phyloP scores from a whole-genome alignment of 2,329 filamentous ascomycete species.

The Juglanconis juglandina region DNA sequence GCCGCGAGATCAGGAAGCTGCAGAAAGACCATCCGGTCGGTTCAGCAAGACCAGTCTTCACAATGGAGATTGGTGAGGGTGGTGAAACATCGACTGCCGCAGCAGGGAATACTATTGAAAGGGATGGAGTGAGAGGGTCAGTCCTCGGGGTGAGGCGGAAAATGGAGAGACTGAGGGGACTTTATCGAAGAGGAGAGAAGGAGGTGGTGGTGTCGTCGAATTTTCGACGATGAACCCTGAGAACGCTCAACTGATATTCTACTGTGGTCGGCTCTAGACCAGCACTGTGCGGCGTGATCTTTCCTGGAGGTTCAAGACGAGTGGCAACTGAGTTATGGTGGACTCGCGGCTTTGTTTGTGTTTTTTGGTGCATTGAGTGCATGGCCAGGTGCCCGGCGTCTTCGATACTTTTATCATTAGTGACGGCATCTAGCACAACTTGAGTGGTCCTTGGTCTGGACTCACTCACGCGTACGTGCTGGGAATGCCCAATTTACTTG shows the following conservation, averaged over 20 bases:
- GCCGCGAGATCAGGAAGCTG: conserved; percentile 15
- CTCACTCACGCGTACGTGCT: no score
- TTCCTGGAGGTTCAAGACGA: no score
- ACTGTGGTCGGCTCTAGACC: not conserved
- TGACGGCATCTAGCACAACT: no score
- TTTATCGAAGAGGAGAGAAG: conserved; percentile 10
- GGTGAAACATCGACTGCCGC: not conserved
- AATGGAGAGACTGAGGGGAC: conserved; percentile 14
- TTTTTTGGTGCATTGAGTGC: no score
- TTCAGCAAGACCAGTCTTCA: conserved; percentile 12
- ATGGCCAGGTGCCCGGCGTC: no score
- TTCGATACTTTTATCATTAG: no score
- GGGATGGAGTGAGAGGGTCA: conserved; percentile 3
- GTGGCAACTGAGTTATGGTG: no score
- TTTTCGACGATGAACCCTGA: not conserved
- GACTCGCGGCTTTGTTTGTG: no score
- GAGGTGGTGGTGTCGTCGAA: not conserved
- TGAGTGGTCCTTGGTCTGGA: no score
- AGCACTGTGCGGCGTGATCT: not conserved
- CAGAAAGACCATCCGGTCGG: conserved; percentile 17
- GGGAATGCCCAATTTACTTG: no score
- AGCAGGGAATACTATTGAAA: not conserved
- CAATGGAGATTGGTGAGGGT: conserved; percentile 7
- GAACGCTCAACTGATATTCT: no score
- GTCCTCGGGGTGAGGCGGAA: conserved; percentile 15